phyloP scores from a whole-genome alignment of 2,329 filamentous ascomycete genomes.

The Penicillium vulpinum region DNA sequence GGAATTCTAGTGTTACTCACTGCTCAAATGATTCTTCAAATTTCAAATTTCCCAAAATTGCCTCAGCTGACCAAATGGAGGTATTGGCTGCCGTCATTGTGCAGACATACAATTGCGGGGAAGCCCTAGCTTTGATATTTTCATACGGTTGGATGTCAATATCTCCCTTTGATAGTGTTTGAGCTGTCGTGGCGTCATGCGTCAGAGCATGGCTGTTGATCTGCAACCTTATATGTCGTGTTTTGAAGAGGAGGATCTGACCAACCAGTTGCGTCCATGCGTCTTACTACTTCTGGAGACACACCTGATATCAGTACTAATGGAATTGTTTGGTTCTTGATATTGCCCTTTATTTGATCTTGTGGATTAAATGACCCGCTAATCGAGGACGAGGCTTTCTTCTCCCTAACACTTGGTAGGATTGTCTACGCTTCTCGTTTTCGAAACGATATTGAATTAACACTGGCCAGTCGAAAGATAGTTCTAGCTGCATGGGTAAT shows the following conservation, averaged over 20 bases:
- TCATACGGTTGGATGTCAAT: background rate
- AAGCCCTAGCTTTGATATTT: background rate
- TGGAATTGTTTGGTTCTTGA: too few species aligned
- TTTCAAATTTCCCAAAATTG: background rate
- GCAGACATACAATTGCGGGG: constrained; percentile 14
- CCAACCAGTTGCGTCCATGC: background rate
- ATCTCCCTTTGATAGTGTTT: background rate
- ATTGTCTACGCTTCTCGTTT: background rate
- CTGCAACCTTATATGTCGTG: background rate
- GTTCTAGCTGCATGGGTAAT: background rate
- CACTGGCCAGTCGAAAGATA: background rate
- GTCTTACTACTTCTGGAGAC: background rate
- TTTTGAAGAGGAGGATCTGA: background rate
- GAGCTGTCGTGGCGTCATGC: background rate
- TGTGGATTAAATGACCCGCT: background rate
- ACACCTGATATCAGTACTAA: background rate
- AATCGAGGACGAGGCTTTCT: background rate
- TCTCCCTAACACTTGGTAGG: background rate
- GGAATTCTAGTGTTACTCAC: background rate
- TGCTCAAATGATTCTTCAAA: constrained; percentile 1
- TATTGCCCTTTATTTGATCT: background rate
- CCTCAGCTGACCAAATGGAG: constrained; percentile 16
- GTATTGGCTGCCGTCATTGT: constrained; percentile 17
- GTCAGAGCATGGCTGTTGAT: background rate
- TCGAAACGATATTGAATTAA: background rate